Percentiles rank a stretch among this genome's conserved stretches.
Conservation (phyloP, 345 rosid genomes). For the Triadica sebifera region DNA sequence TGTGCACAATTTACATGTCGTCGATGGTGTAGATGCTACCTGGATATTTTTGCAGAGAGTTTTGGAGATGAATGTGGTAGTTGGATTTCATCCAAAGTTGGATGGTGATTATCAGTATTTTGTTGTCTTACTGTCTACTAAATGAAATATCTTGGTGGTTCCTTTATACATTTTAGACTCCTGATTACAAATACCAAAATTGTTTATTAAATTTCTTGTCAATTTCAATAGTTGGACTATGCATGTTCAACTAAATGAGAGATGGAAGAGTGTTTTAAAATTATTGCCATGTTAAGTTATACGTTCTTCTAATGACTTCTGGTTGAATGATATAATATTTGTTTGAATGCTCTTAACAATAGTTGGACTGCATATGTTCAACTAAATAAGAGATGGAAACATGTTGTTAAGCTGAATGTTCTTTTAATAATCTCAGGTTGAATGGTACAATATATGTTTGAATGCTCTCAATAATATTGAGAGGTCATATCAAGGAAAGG, state of each 20-base stretch:
- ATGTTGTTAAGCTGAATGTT: not conserved
- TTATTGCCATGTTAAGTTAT: too few species aligned
- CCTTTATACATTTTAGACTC: not conserved
- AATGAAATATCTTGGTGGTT: not conserved
- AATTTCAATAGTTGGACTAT: not conserved
- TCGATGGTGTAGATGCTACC: not conserved
- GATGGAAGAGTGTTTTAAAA: too few species aligned
- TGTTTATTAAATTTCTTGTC: not conserved
- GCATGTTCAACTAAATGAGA: too few species aligned
- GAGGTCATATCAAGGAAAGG: slow-evolving; percentile 64
- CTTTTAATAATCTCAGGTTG: slow-evolving; percentile 46
- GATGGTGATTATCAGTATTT: not conserved
- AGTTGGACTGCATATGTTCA: not conserved
- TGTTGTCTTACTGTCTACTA: not conserved
- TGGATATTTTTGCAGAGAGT: not conserved
- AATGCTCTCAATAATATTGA: slow-evolving; percentile 71
- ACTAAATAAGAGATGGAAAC: not conserved
- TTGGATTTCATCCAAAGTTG: not conserved
- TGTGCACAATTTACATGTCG: not conserved
- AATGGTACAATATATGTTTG: slow-evolving; percentile 75
- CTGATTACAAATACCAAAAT: not conserved
- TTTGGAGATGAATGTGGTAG: not conserved
- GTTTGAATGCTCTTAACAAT: too few species aligned
- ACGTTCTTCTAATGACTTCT: too few species aligned
- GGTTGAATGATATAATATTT: too few species aligned